These are phyloP conservation scores for Dysphania ambrosioides DNA, from an alignment of 148 eudicot species.

Conservation along the genomic window DNA sequence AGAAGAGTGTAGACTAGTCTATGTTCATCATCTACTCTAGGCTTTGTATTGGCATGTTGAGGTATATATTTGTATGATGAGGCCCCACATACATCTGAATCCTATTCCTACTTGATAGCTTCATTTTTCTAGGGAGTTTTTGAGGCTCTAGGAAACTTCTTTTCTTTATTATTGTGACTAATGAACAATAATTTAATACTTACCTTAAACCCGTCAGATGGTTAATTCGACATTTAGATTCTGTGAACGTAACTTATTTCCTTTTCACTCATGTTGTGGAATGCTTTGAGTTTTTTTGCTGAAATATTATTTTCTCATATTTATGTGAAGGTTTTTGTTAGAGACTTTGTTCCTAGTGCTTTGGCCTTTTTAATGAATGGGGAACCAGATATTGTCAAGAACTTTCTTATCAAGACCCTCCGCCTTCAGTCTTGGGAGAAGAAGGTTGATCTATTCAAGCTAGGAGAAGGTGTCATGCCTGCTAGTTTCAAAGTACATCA, in stretches of 20 bases:
- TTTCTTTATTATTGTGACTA: background rate
- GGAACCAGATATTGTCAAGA: conserved; percentile 56
- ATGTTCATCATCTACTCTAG: background rate
- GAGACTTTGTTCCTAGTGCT: conserved; percentile 88
- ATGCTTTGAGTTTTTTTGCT: background rate
- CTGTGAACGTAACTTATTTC: background rate
- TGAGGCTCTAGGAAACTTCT: background rate
- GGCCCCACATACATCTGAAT: background rate
- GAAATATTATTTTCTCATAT: conserved; percentile 2
- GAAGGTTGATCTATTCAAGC: conserved; percentile 46
- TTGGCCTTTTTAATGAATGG: conserved; percentile 60
- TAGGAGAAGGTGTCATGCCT: conserved; percentile 60
- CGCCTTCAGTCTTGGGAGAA: conserved; percentile 58
- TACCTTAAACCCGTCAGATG: background rate
- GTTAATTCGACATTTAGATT: background rate
- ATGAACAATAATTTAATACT: background rate
- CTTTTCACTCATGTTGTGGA: background rate
- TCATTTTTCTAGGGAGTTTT: background rate
- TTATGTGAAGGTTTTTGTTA: conserved; percentile 59
- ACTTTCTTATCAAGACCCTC: conserved; percentile 51
- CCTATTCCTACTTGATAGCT: background rate
- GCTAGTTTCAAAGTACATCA: conserved; percentile 49
- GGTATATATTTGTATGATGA: background rate
- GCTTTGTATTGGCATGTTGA: background rate
- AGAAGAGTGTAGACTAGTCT: too few relatives aligned